Conservation (phyloP, 148 eudicot genomes). For the Silene uniflora region DNA sequence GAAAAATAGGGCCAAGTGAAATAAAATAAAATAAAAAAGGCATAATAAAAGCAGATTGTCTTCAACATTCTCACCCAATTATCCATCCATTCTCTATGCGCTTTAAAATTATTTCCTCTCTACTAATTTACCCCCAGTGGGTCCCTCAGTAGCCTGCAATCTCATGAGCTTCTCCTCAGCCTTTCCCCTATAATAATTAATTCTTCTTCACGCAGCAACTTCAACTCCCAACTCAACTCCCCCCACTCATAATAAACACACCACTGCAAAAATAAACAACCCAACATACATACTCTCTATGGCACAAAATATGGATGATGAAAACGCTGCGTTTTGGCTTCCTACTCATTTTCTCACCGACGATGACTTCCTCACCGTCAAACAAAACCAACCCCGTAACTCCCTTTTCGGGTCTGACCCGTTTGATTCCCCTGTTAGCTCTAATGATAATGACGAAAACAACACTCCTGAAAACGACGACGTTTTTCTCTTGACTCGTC, state of each 20-base stretch:
- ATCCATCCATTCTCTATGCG: slow-evolving; percentile 11
- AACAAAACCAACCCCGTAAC: slow-evolving; percentile 12
- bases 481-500: slow-evolving; percentile 36
- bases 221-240: not conserved
- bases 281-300: too few species aligned
- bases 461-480: slow-evolving; percentile 40
- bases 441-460: slow-evolving; percentile 42
- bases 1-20: not conserved
- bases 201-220: slow-evolving; percentile 9
- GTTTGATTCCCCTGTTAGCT: slow-evolving; percentile 37
- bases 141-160: slow-evolving; percentile 21
- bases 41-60: slow-evolving; percentile 31
- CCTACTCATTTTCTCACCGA: slow-evolving; percentile 63
- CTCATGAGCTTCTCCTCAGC: slow-evolving; percentile 10
- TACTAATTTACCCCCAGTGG: not conserved
- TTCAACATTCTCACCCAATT: slow-evolving; percentile 29
- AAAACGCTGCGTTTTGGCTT: slow-evolving; percentile 55
- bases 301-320: slow-evolving; percentile 3
- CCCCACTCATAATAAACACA: not conserved
- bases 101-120: not conserved
- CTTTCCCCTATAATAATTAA: slow-evolving; percentile 7
- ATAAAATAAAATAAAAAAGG: slow-evolving; percentile 4
- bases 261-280: not conserved
- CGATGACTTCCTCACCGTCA: slow-evolving; percentile 33
- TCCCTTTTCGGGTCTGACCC: slow-evolving; percentile 21